Evolutionary conservation across 805 yeast genomes (phyloP).

Genomic region (Candida vartiovaarae): DNA sequence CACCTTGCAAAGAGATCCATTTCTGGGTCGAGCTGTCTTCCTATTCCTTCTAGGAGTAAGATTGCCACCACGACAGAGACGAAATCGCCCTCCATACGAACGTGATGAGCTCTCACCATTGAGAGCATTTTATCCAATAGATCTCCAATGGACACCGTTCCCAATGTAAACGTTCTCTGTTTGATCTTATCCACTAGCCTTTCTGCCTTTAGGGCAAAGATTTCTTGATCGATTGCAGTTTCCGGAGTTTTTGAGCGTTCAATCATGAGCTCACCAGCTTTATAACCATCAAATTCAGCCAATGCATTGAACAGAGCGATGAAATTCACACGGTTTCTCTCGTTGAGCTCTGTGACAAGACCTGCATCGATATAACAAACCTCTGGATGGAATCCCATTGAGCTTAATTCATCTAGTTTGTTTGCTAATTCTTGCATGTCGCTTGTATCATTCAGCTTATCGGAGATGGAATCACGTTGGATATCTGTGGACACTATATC

Average conservation of each 20-base stretch:
- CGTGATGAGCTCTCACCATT: constrained; percentile 93
- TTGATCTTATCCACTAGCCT: constrained; percentile 74
- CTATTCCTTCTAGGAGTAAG: constrained; percentile 86
- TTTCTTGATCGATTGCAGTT: constrained; percentile 75
- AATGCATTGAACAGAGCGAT: constrained; percentile 83
- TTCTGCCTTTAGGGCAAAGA: constrained; percentile 84
- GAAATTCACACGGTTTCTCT: constrained; percentile 72
- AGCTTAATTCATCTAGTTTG: constrained; percentile 38
- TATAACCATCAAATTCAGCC: constrained; percentile 88
- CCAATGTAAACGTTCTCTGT: constrained; percentile 84
- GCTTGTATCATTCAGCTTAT: constrained; percentile 11
- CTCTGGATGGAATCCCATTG: constrained; percentile 70
- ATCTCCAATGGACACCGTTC: constrained; percentile 89
- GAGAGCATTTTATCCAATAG: constrained; percentile 76
- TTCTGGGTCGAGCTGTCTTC: constrained; percentile 88
- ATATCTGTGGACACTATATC: constrained; percentile 19
- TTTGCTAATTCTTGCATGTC: constrained; percentile 37
- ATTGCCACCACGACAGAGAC: constrained; percentile 94
- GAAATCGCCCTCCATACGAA: constrained; percentile 95
- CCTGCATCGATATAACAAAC: constrained; percentile 92
- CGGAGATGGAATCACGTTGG: constrained; percentile 20
- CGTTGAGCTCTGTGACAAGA: constrained; percentile 81
- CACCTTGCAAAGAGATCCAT: constrained; percentile 94
- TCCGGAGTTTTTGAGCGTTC: constrained; percentile 94
- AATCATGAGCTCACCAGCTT: constrained; percentile 92